Evolutionary conservation across 495 filamentous ascomycete genomes (phyloP).

Genomic region (Podospora comata): DNA sequence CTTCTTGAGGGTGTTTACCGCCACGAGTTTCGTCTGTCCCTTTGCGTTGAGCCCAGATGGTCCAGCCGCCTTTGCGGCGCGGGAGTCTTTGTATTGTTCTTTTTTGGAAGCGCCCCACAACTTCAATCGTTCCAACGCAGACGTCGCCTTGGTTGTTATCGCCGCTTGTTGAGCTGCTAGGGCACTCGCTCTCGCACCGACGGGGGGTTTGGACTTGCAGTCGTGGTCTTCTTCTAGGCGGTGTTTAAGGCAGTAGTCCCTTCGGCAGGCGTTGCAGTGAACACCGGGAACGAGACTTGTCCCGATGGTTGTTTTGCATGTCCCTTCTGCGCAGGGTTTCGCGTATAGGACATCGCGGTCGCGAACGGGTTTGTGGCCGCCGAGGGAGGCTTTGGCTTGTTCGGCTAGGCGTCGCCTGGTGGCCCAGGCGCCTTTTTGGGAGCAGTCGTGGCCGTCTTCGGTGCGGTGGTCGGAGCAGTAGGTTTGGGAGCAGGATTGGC

Average conservation of each 20-base stretch:
- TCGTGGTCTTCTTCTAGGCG: conserved; percentile 84
- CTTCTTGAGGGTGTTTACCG: conserved; percentile 73
- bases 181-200: conserved; percentile 55
- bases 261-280: conserved; percentile 74
- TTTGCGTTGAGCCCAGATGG: conserved; percentile 44
- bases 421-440: conserved; percentile 84
- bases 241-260: conserved; percentile 89
- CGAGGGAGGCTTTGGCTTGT: conserved; percentile 42
- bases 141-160: conserved; percentile 42
- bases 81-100: conserved; percentile 35
- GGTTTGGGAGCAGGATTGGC: conserved; percentile 78
- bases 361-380: conserved; percentile 43
- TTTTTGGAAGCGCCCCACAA: conserved; percentile 51
- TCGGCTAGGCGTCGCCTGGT: conserved; percentile 59
- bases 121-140: conserved; percentile 64
- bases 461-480: conserved; percentile 95
- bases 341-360: conserved; percentile 37
- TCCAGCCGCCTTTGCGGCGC: conserved; percentile 33
- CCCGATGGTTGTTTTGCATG: conserved; percentile 83
- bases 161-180: conserved; percentile 49
- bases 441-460: conserved; percentile 78
- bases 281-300: conserved; percentile 75
- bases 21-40: conserved; percentile 59
- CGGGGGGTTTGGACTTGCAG: conserved; percentile 63
- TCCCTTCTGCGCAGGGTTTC: conserved; percentile 62